Conservation (phyloP, 2,329 filamentous ascomycete genomes). For the Aspergillus hiratsukae region DNA sequence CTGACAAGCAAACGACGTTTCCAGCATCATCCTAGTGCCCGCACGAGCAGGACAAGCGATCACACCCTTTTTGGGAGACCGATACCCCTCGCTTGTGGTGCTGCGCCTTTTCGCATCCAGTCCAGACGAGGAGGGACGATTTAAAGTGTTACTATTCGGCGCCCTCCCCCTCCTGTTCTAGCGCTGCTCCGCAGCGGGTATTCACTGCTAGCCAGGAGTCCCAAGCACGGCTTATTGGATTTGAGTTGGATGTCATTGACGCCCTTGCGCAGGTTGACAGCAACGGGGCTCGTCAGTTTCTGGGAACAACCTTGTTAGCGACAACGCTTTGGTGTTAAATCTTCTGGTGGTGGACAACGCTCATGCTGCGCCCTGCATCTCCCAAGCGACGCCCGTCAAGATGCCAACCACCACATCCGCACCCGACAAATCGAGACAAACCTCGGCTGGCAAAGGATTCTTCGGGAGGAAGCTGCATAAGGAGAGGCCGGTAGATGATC, state of each 20-base stretch:
- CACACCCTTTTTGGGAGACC: neutral
- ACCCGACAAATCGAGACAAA: slow-evolving; percentile 76
- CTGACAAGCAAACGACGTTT: slow-evolving; percentile 8
- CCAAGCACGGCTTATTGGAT: slow-evolving; percentile 6
- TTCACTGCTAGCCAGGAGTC: slow-evolving; percentile 16
- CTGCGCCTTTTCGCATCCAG: neutral
- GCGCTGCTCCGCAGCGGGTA: slow-evolving; percentile 20
- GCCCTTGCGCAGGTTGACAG: slow-evolving; percentile 11
- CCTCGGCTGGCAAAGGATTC: slow-evolving; percentile 75
- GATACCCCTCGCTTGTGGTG: neutral
- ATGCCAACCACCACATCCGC: slow-evolving; percentile 57
- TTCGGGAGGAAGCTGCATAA: slow-evolving; percentile 77
- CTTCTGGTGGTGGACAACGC: slow-evolving; percentile 11
- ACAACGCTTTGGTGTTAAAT: neutral
- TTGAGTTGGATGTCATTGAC: slow-evolving; percentile 16
- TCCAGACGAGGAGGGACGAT: slow-evolving; percentile 5
- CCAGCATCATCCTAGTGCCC: neutral
- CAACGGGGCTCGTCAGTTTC: slow-evolving; percentile 9
- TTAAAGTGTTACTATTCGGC: slow-evolving; percentile 7
- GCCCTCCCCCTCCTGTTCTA: slow-evolving; percentile 12
- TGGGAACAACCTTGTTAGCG: neutral
- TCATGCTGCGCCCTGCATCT: slow-evolving; percentile 33
- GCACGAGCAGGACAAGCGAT: neutral
- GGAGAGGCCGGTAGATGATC: slow-evolving; percentile 67
- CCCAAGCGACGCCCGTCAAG: slow-evolving; percentile 32